Percentiles rank a stretch among this genome's conserved stretches.
Evolutionary conservation across 2,329 filamentous ascomycete genomes (phyloP).

Genomic region (Metarhizium brunneum): DNA sequence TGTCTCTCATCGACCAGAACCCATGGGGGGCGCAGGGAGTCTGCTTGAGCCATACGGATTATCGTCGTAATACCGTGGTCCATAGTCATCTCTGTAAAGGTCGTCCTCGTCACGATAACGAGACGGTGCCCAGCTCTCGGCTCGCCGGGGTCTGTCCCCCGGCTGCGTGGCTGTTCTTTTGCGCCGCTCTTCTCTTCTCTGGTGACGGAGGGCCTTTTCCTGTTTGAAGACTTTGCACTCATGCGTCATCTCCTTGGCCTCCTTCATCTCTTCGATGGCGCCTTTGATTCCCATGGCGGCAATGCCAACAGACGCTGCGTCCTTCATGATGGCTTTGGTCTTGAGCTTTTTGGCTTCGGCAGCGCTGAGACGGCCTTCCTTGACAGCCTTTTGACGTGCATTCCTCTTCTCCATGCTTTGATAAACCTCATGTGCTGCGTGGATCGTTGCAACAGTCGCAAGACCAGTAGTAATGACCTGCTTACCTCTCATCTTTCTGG

Average conservation of each 20-base stretch:
- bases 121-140: conserved; percentile 35
- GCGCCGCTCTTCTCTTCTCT: conserved; percentile 33
- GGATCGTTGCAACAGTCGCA: conserved; percentile 49
- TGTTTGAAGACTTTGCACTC: conserved; percentile 39
- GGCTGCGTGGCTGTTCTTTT: conserved; percentile 13
- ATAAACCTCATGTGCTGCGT: conserved; percentile 50
- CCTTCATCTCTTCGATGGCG: conserved; percentile 46
- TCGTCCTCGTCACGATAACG: conserved; percentile 27
- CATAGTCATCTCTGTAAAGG: conserved; percentile 31
- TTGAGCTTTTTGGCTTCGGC: conserved; percentile 47
- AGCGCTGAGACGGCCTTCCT: conserved; percentile 40
- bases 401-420: conserved; percentile 49
- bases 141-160: conserved; percentile 29
- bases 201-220: conserved; percentile 40
- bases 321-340: conserved; percentile 46
- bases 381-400: conserved; percentile 42
- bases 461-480: conserved; percentile 47
- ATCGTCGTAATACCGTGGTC: conserved; percentile 36
- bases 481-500: conserved; percentile 53
- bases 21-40: conserved; percentile 27
- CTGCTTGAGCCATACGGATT: conserved; percentile 33
- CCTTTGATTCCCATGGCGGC: conserved; percentile 49
- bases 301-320: conserved; percentile 49
- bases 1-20: conserved; percentile 5
- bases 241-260: conserved; percentile 39